A percentile compares a stretch with the other conserved stretches of the same genome.
Conservation (phyloP, 371 early-diverging fungal genomes). For the Mortierella sp. region DNA sequence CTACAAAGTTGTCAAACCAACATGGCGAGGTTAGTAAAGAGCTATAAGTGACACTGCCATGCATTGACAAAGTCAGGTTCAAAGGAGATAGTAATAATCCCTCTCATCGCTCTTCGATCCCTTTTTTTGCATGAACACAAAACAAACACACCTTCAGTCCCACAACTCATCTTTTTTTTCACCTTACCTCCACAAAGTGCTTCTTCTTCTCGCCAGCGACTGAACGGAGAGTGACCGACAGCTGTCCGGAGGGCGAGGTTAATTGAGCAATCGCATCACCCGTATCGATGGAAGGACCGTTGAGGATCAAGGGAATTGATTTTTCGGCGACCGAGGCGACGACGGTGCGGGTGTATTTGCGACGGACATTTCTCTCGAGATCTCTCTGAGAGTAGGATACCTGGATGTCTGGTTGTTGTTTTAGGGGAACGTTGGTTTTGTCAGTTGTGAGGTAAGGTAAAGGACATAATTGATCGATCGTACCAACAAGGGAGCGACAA, state of each 20-base stretch:
- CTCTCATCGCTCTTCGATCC: neutral
- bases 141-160: neutral
- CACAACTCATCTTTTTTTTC: neutral
- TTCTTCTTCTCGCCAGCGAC: constrained; percentile 58
- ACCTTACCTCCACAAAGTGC: constrained; percentile 63
- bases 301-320: constrained; percentile 37
- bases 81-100: neutral
- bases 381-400: constrained; percentile 62
- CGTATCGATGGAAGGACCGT: constrained; percentile 49
- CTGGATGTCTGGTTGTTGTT: constrained; percentile 33
- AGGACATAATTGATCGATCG: too few species aligned
- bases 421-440: neutral
- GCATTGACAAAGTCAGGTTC: neutral
- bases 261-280: constrained; percentile 45
- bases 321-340: constrained; percentile 32
- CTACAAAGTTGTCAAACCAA: constrained; percentile 26
- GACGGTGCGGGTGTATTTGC: constrained; percentile 55
- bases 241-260: constrained; percentile 36
- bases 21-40: neutral
- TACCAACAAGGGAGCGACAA: too few species aligned
- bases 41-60: neutral
- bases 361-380: constrained; percentile 61
- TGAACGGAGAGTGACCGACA: constrained; percentile 43
- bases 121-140: neutral
- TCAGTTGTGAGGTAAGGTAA: too few species aligned